Evolutionary conservation across 106 monocot genomes (phyloP).

Genomic region (Gastrodia elata): DNA sequence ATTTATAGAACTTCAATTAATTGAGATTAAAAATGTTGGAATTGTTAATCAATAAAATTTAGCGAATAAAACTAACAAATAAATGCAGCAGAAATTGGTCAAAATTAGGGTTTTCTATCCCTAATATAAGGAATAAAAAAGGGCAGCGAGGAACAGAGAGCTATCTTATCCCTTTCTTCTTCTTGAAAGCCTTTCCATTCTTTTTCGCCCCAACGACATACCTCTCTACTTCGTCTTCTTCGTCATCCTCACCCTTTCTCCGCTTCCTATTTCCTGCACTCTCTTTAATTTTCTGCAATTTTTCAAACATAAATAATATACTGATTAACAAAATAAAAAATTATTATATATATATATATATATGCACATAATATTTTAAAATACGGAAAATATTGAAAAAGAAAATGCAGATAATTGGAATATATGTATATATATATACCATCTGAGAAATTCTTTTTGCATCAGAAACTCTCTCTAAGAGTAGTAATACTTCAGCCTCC

Average conservation of each 20-base stretch:
- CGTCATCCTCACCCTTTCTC: slow-evolving; percentile 33
- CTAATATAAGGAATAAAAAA: no score
- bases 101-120: no score
- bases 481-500: slow-evolving; percentile 32
- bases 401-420: neutral
- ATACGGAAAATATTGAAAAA: neutral
- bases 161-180: neutral
- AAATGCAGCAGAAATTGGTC: no score
- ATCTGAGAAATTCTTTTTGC: slow-evolving; percentile 45
- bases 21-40: no score
- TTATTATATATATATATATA: no score
- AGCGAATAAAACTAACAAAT: no score
- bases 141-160: no score
- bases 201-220: neutral
- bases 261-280: slow-evolving; percentile 31
- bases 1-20: no score
- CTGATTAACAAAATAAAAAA: neutral
- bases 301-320: neutral
- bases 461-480: slow-evolving; percentile 41
- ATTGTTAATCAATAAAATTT: no score
- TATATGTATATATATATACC: no score
- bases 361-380: no score
- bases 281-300: slow-evolving; percentile 49
- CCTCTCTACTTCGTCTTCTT: slow-evolving; percentile 19
- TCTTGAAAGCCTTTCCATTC: neutral